These are phyloP conservation scores for Viola odorata DNA, from an alignment of 345 rosid species.

Conservation along the genomic window DNA sequence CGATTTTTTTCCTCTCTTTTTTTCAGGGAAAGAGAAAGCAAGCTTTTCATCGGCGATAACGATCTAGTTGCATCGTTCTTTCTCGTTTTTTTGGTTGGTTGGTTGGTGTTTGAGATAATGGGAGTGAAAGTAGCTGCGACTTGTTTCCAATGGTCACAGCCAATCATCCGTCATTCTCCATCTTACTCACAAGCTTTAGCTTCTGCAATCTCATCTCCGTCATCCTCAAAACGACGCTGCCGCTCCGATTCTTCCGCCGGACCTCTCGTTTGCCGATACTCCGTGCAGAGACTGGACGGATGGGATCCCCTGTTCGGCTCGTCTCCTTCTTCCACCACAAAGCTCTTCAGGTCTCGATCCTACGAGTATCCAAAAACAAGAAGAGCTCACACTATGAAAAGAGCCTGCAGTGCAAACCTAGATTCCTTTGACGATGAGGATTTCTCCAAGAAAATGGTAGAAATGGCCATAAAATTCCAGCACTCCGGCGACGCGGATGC, in stretches of 20 bases:
- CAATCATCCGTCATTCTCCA: constrained; percentile 42
- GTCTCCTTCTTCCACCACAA: constrained; percentile 22
- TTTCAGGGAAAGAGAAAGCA: not conserved
- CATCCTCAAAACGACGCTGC: constrained; percentile 30
- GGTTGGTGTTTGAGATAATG: constrained; percentile 28
- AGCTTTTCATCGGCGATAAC: not conserved
- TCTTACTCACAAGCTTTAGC: constrained; percentile 59
- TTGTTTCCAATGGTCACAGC: constrained; percentile 58
- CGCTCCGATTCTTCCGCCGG: constrained; percentile 21
- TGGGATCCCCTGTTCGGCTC: constrained; percentile 35
- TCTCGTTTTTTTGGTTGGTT: not conserved
- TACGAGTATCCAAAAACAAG: constrained; percentile 30
- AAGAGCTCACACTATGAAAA: constrained; percentile 24
- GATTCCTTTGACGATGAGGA: constrained; percentile 68
- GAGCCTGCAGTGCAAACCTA: constrained; percentile 55
- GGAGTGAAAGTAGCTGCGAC: constrained; percentile 54
- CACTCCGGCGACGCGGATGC: constrained; percentile 25
- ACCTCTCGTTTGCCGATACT: constrained; percentile 21
- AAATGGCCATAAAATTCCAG: constrained; percentile 51
- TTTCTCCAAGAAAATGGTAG: constrained; percentile 55
- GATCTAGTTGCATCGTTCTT: not conserved
- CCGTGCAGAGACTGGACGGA: constrained; percentile 37
- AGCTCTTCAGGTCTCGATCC: constrained; percentile 42
- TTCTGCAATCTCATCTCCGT: constrained; percentile 52
- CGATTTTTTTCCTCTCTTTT: not conserved